Conservation (phyloP, 1,284 basidiomycete species). For the Ceratorhiza oryzae-sativae region DNA sequence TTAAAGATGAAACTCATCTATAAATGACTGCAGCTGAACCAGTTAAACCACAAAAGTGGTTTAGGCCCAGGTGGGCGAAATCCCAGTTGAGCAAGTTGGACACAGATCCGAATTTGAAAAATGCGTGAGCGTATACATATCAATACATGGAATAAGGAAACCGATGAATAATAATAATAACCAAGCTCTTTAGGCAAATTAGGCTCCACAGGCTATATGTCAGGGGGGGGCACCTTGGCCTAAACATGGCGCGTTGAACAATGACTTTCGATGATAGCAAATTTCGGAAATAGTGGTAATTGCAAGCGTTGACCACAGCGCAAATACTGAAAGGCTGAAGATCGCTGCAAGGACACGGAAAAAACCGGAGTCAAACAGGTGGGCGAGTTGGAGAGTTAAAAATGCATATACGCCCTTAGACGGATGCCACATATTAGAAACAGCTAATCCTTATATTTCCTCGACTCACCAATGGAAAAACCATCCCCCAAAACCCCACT, state of each 20-base stretch:
- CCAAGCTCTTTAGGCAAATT: too few species aligned
- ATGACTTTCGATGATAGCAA: background rate
- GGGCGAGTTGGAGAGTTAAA: slow-evolving; percentile 9
- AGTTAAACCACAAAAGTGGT: too few species aligned
- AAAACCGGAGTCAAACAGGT: slow-evolving; percentile 18
- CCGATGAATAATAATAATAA: too few species aligned
- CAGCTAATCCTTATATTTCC: background rate
- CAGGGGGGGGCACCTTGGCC: background rate
- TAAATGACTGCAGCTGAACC: too few species aligned
- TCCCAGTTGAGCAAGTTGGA: too few species aligned
- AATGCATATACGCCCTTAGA: slow-evolving; percentile 22
- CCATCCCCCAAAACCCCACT: slow-evolving; percentile 35
- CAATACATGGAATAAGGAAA: too few species aligned
- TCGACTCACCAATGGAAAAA: slow-evolving; percentile 20
- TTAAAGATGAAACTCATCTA: too few species aligned
- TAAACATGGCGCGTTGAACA: slow-evolving; percentile 22
- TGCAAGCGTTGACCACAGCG: slow-evolving; percentile 20
- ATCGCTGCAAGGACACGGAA: slow-evolving; percentile 15
- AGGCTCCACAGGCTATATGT: background rate
- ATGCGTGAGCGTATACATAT: too few species aligned
- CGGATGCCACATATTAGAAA: background rate
- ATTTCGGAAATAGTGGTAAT: slow-evolving; percentile 11
- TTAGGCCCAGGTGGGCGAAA: too few species aligned
- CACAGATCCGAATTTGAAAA: too few species aligned
- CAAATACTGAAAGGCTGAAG: slow-evolving; percentile 9